Evolutionary conservation across 805 yeast genomes (phyloP).

Genomic region (Candida ovalis): DNA sequence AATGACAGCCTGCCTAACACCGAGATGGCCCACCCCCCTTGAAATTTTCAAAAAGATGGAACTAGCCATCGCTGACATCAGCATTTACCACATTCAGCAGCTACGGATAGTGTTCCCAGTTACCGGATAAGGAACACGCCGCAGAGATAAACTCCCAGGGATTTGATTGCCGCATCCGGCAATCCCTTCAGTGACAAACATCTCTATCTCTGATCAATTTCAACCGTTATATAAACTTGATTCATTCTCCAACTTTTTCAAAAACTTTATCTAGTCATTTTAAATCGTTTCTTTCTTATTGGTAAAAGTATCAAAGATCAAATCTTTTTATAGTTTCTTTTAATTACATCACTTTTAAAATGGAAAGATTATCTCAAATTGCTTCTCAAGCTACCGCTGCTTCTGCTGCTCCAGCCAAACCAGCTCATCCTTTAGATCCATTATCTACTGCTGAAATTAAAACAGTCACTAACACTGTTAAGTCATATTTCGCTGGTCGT

Average conservation of each 20-base stretch:
- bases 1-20: not conserved
- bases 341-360: conserved; percentile 16
- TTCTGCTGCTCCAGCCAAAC: conserved; percentile 47
- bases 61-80: not conserved
- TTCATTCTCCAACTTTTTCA: not conserved
- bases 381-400: conserved; percentile 60
- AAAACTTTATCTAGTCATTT: not conserved
- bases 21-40: not conserved
- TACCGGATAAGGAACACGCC: not conserved
- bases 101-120: conserved; percentile 2
- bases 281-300: not conserved
- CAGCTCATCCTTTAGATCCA: conserved; percentile 71
- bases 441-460: conserved; percentile 60
- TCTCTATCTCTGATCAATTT: not conserved
- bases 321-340: not conserved
- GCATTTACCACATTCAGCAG: not conserved
- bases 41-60: too few species aligned
- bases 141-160: not conserved
- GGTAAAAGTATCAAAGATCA: not conserved
- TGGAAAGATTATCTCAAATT: conserved; percentile 66
- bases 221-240: conserved; percentile 1
- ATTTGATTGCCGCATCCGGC: conserved; percentile 9
- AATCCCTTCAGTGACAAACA: conserved; percentile 3
- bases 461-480: conserved; percentile 50
- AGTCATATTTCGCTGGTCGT: conserved; percentile 42